A percentile compares a stretch with the other conserved stretches of the same genome.
Conservation (phyloP, 345 rosid species). For the Bruguiera gymnorhiza region DNA sequence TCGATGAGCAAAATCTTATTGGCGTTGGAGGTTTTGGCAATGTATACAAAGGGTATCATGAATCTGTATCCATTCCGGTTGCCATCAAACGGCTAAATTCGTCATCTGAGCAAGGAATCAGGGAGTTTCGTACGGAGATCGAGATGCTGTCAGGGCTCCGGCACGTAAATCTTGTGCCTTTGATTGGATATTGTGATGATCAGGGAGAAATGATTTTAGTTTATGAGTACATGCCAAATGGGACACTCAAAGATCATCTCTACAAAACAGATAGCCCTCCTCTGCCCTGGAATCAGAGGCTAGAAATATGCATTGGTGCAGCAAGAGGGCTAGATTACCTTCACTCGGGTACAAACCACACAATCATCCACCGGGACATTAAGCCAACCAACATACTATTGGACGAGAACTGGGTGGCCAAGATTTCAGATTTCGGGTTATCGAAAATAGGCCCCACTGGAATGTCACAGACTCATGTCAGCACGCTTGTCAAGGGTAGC, state of each 20-base stretch:
- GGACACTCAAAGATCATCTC: constrained; percentile 30
- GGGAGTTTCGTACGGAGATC: constrained; percentile 41
- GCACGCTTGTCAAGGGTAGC: constrained; percentile 47
- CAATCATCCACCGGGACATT: constrained; percentile 48
- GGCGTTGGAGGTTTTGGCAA: constrained; percentile 41
- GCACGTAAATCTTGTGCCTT: constrained; percentile 35
- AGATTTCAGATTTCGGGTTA: constrained; percentile 53
- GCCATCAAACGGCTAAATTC: constrained; percentile 39
- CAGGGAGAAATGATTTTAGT: constrained; percentile 39
- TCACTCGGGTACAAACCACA: constrained; percentile 30
- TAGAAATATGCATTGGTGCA: constrained; percentile 40
- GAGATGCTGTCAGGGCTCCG: constrained; percentile 40
- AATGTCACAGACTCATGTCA: constrained; percentile 34
- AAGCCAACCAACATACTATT: constrained; percentile 49
- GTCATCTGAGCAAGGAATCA: constrained; percentile 35
- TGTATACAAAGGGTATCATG: constrained; percentile 30
- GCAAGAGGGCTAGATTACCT: constrained; percentile 38
- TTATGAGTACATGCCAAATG: constrained; percentile 33
- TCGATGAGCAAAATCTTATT: constrained; percentile 17
- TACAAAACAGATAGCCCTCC: constrained; percentile 15
- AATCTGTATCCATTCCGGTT: constrained; percentile 16
- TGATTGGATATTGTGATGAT: constrained; percentile 42
- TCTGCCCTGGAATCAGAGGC: constrained; percentile 35
- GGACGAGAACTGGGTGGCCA: constrained; percentile 48
- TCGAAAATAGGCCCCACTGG: constrained; percentile 35